Conservation (phyloP, 2,329 filamentous ascomycete species). For the Pseudofabraea citricarpa region DNA sequence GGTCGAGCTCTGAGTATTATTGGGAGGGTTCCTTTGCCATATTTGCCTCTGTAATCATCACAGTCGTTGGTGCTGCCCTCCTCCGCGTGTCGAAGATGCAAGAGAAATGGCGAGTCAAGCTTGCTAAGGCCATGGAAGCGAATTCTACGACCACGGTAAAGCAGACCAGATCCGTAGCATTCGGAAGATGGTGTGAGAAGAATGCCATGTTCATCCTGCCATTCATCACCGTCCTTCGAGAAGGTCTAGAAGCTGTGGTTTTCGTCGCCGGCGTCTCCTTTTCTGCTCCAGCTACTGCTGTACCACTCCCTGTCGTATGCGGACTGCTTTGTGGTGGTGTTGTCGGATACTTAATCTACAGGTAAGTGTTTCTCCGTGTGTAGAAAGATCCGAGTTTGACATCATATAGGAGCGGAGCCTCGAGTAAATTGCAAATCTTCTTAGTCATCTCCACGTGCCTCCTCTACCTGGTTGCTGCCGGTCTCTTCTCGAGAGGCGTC, state of each 20-base stretch:
- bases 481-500: conserved; percentile 71
- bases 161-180: conserved; percentile 33
- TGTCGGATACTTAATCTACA: conserved; percentile 74
- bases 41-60: conserved; percentile 74
- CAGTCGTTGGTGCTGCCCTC: conserved; percentile 73
- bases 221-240: conserved; percentile 81
- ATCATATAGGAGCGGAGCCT: conserved; percentile 49
- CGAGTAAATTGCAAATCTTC: conserved; percentile 68
- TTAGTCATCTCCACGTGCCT: conserved; percentile 78
- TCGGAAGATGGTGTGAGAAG: conserved; percentile 66
- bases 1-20: conserved; percentile 64
- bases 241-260: conserved; percentile 81
- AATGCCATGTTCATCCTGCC: conserved; percentile 85
- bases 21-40: conserved; percentile 80
- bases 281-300: conserved; percentile 66
- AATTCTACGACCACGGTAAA: conserved; percentile 33
- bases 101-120: conserved; percentile 82
- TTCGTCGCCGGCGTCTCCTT: conserved; percentile 84
- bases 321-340: conserved; percentile 63
- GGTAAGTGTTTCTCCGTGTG: conserved; percentile 45
- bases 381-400: neutral
- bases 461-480: conserved; percentile 78
- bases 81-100: conserved; percentile 79
- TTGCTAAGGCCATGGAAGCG: conserved; percentile 62
- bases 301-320: conserved; percentile 71